phyloP scores from a whole-genome alignment of 139 green algal genomes.

The Closterium sp. region DNA sequence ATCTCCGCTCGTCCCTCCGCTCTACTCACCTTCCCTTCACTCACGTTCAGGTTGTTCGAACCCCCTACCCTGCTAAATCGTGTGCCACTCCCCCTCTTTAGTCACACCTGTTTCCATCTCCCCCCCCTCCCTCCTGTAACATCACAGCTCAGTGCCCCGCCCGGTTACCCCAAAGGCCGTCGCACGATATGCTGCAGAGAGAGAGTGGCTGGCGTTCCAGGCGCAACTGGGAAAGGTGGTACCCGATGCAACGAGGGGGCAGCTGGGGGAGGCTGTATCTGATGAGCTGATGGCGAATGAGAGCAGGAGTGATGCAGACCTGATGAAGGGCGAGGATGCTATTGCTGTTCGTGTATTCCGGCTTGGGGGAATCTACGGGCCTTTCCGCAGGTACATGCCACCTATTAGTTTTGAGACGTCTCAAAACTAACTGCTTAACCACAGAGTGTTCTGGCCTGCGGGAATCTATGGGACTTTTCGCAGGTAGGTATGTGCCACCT shows the following conservation, averaged over 20 bases:
- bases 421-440: no score
- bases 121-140: not conserved
- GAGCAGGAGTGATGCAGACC: not conserved
- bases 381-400: not conserved
- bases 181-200: not conserved
- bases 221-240: not conserved
- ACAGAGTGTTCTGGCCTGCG: not conserved
- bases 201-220: not conserved
- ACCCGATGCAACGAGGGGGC: not conserved
- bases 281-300: not conserved
- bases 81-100: no score
- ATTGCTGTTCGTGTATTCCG: not conserved
- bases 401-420: no score
- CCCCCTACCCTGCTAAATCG: no score
- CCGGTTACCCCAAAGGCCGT: not conserved
- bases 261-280: no score
- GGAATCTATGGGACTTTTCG: not conserved
- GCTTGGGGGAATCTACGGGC: not conserved
- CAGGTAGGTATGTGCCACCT: not conserved
- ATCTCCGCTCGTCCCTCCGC: no score
- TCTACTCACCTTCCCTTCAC: no score
- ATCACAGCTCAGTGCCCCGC: not conserved
- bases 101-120: no score
- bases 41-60: no score
- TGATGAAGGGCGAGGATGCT: not conserved